phyloP scores from a whole-genome alignment of 2,329 filamentous ascomycete genomes.

The Pseudopyricularia cyperi region DNA sequence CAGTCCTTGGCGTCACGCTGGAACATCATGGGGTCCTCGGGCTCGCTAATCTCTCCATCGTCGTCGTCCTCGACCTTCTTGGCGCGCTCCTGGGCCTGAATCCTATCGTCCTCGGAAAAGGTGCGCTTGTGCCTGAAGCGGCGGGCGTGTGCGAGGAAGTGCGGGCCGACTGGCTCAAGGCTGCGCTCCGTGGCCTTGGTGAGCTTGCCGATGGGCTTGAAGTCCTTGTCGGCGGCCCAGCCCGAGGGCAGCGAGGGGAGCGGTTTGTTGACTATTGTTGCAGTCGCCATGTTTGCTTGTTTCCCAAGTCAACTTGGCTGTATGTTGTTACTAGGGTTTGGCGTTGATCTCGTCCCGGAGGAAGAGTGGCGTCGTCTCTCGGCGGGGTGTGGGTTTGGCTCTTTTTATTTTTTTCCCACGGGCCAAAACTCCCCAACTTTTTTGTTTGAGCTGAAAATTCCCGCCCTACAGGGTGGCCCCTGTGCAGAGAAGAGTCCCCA shows the following conservation, averaged over 20 bases:
- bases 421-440: not conserved
- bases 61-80: constrained; percentile 91
- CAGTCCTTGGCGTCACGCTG: constrained; percentile 95
- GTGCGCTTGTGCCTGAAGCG: constrained; percentile 93
- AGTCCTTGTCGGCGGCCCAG: constrained; percentile 84
- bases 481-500: not conserved
- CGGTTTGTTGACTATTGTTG: constrained; percentile 46
- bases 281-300: constrained; percentile 48
- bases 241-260: constrained; percentile 66
- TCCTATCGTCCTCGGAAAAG: constrained; percentile 95
- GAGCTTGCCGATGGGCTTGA: constrained; percentile 70
- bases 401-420: constrained; percentile 6
- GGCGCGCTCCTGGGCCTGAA: constrained; percentile 86
- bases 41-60: constrained; percentile 81
- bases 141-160: constrained; percentile 95
- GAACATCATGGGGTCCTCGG: constrained; percentile 86
- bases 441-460: not conserved
- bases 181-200: constrained; percentile 70
- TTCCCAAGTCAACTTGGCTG: not conserved
- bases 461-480: not conserved
- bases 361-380: not conserved
- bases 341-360: not conserved
- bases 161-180: constrained; percentile 90
- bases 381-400: constrained; percentile 4
- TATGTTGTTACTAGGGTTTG: not conserved